These are phyloP conservation scores for Botryotinia narcissicola DNA, from an alignment of 2,329 filamentous ascomycete genomes.

Conservation along the genomic window DNA sequence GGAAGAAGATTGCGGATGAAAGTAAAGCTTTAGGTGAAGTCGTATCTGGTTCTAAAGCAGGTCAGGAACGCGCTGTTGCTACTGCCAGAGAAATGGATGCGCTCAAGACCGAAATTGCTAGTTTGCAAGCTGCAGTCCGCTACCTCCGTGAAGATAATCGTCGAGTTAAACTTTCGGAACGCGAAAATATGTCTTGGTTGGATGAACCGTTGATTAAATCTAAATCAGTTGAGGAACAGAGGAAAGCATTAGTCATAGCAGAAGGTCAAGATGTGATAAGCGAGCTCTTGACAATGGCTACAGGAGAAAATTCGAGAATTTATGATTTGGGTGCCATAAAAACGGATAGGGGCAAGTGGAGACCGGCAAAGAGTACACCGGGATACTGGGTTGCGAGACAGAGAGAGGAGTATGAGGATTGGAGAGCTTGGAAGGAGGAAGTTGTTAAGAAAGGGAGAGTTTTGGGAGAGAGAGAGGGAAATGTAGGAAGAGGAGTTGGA, in stretches of 20 bases:
- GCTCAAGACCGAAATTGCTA: conserved; percentile 66
- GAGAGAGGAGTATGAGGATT: conserved; percentile 62
- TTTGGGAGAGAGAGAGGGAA: conserved; percentile 38
- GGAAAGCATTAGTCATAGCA: conserved; percentile 51
- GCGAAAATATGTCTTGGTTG: conserved; percentile 52
- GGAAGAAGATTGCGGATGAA: conserved; percentile 68
- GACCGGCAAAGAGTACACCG: conserved; percentile 60
- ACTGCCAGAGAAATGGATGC: conserved; percentile 71
- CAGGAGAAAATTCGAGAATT: conserved; percentile 46
- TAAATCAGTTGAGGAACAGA: conserved; percentile 47
- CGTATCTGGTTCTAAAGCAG: conserved; percentile 51
- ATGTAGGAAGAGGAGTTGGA: conserved; percentile 26
- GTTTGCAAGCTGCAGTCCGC: conserved; percentile 62
- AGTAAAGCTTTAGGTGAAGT: conserved; percentile 52
- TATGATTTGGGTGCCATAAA: conserved; percentile 59
- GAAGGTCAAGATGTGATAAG: conserved; percentile 64
- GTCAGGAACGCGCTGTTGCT: conserved; percentile 65
- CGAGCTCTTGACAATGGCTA: conserved; percentile 62
- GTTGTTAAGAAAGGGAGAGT: conserved; percentile 53
- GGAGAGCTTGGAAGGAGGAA: conserved; percentile 56
- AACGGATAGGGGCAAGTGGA: conserved; percentile 63
- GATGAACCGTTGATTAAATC: conserved; percentile 56
- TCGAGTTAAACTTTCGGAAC: conserved; percentile 56
- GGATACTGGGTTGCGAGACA: conserved; percentile 65
- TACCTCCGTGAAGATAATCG: conserved; percentile 67